phyloP scores from a whole-genome alignment of 2,329 filamentous ascomycete genomes.

The Exophiala alcalophila region DNA sequence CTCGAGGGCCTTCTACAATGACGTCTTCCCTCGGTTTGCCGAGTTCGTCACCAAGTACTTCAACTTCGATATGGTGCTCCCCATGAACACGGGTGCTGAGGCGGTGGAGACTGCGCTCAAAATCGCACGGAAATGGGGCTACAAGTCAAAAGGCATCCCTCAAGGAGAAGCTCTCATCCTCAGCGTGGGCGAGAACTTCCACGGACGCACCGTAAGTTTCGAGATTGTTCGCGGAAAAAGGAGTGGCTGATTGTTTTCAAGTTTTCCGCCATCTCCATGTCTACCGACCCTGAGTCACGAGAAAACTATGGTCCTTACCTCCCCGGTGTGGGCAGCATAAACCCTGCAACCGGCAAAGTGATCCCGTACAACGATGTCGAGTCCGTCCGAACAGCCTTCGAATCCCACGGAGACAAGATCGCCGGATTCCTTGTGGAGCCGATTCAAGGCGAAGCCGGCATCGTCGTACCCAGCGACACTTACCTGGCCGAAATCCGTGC shows the following conservation, averaged over 20 bases:
- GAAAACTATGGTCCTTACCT: constrained; percentile 97
- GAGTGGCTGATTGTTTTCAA: constrained; percentile 39
- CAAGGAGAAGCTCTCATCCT: constrained; percentile 81
- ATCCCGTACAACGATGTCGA: constrained; percentile 84
- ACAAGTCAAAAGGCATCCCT: constrained; percentile 90
- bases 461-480: constrained; percentile 87
- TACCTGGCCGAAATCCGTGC: constrained; percentile 78
- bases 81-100: constrained; percentile 97
- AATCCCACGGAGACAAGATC: constrained; percentile 76
- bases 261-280: constrained; percentile 95
- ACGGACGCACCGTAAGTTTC: constrained; percentile 78
- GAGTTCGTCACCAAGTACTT: constrained; percentile 87
- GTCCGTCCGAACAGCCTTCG: constrained; percentile 75
- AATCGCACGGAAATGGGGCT: constrained; percentile 95
- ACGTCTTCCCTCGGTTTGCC: constrained; percentile 94
- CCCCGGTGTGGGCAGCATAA: constrained; percentile 75
- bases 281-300: constrained; percentile 89
- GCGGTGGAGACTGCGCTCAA: constrained; percentile 95
- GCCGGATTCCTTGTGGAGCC: constrained; percentile 94
- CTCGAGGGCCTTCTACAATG: constrained; percentile 95
- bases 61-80: constrained; percentile 95
- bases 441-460: constrained; percentile 95
- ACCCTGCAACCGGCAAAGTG: constrained; percentile 70
- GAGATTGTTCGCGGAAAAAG: background rate
- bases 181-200: constrained; percentile 87